A percentile compares a stretch with the other conserved stretches of the same genome.
Conservation (phyloP, 495 filamentous ascomycete genomes). For the Bombardia bombarda region DNA sequence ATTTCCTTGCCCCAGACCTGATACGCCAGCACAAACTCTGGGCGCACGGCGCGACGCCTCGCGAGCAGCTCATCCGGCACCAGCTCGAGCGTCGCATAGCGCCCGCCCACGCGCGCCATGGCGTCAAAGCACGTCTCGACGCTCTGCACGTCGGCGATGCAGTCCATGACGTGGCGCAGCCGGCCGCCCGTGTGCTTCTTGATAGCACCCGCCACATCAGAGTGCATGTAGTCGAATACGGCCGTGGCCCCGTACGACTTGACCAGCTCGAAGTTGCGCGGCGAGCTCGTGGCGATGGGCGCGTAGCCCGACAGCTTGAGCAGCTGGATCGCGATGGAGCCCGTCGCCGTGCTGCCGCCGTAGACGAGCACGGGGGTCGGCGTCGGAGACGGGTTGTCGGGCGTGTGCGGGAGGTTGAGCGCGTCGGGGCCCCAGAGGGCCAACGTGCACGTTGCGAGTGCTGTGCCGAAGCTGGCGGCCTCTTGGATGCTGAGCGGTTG, state of each 20-base stretch:
- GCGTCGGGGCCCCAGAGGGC: background rate
- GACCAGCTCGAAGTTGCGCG: background rate
- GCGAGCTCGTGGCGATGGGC: background rate
- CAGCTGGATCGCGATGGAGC: slow-evolving; percentile 36
- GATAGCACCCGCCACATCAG: background rate
- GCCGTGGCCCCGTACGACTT: background rate
- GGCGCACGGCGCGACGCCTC: background rate
- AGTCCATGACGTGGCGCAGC: background rate
- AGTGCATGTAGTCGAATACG: background rate
- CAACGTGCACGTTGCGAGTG: background rate
- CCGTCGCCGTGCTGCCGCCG: slow-evolving; percentile 35
- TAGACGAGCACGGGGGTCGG: slow-evolving; percentile 30
- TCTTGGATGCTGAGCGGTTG: background rate
- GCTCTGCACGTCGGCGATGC: background rate
- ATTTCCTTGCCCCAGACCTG: background rate
- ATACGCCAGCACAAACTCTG: background rate
- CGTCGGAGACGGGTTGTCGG: background rate
- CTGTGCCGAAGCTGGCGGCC: background rate
- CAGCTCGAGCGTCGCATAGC: background rate
- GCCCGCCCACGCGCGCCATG: background rate
- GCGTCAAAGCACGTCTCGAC: background rate
- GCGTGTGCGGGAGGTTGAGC: background rate
- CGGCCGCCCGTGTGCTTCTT: background rate
- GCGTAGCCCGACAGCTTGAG: slow-evolving; percentile 24
- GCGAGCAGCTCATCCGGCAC: background rate